These are phyloP conservation scores for Globisporangium nagaii DNA, from an alignment of 352 stramenopile species.

Conservation along the genomic window DNA sequence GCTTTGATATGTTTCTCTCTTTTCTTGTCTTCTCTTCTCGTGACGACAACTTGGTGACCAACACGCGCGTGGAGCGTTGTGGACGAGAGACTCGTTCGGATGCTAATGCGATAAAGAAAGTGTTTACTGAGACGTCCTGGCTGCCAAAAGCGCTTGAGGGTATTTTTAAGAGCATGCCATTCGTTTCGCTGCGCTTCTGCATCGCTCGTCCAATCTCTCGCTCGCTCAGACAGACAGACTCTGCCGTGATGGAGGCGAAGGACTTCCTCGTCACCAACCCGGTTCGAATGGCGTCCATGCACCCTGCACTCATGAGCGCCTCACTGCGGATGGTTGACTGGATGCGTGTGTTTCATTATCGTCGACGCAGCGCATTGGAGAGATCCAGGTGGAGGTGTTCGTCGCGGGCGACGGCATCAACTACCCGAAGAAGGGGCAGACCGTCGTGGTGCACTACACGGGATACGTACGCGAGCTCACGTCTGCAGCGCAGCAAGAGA, in stretches of 20 bases:
- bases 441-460: slow-evolving; percentile 85
- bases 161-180: neutral
- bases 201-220: neutral
- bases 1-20: too few species aligned
- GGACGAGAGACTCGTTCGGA: too few species aligned
- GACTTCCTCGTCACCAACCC: slow-evolving; percentile 53
- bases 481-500: neutral
- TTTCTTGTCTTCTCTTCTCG: too few species aligned
- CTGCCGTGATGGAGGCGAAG: slow-evolving; percentile 42
- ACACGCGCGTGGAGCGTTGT: too few species aligned
- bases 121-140: too few species aligned
- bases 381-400: slow-evolving; percentile 88
- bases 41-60: too few species aligned
- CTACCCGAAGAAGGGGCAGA: slow-evolving; percentile 85
- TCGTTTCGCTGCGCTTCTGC: too few species aligned
- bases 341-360: too few species aligned
- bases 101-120: too few species aligned
- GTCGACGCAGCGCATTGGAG: slow-evolving; percentile 32
- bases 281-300: slow-evolving; percentile 12
- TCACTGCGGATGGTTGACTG: neutral
- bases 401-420: slow-evolving; percentile 87
- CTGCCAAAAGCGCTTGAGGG: too few species aligned
- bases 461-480: slow-evolving; percentile 53
- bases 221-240: neutral
- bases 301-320: neutral